Evolutionary conservation across 164 flowering plant genomes (phyloP).

Genomic region (Piper longum): DNA sequence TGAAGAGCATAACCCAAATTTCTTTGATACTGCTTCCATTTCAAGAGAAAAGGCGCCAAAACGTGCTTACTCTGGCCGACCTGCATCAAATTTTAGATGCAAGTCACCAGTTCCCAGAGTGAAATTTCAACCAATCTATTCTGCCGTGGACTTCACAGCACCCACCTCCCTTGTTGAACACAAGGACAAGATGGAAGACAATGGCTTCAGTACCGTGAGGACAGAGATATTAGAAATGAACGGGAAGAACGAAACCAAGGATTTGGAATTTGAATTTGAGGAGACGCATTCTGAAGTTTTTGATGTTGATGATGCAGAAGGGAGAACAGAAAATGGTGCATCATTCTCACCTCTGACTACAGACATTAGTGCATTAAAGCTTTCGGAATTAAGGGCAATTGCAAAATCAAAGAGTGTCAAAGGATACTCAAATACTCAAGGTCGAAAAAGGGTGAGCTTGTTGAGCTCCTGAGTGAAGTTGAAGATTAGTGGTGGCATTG

Average conservation of each 20-base stretch:
- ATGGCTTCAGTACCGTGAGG: conserved; percentile 2
- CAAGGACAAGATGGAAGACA: conserved; percentile 17
- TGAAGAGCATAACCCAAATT: conserved; percentile 27
- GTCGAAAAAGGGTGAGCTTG: conserved; percentile 68
- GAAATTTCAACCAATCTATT: conserved; percentile 35
- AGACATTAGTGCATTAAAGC: conserved; percentile 51
- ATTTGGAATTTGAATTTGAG: neutral
- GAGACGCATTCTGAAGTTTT: conserved; percentile 15
- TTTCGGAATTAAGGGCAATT: conserved; percentile 51
- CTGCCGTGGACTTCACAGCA: conserved; percentile 18
- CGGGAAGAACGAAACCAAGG: conserved; percentile 3
- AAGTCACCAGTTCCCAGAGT: conserved; percentile 65
- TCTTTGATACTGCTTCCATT: conserved; percentile 21
- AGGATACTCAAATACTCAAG: conserved; percentile 71
- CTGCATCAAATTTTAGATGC: conserved; percentile 52
- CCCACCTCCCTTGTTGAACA: neutral
- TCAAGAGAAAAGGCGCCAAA: conserved; percentile 20
- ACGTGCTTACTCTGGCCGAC: conserved; percentile 26
- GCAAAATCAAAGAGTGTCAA: conserved; percentile 85
- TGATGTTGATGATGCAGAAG: conserved; percentile 25
- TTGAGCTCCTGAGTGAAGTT: conserved; percentile 35
- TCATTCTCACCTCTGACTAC: conserved; percentile 9
- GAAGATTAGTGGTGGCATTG: neutral
- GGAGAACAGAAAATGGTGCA: conserved; percentile 12
- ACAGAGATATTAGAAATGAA: conserved; percentile 10